These are phyloP conservation scores for Coelastrella sp. DNA, from an alignment of 139 green algal genomes.

Conservation along the genomic window DNA sequence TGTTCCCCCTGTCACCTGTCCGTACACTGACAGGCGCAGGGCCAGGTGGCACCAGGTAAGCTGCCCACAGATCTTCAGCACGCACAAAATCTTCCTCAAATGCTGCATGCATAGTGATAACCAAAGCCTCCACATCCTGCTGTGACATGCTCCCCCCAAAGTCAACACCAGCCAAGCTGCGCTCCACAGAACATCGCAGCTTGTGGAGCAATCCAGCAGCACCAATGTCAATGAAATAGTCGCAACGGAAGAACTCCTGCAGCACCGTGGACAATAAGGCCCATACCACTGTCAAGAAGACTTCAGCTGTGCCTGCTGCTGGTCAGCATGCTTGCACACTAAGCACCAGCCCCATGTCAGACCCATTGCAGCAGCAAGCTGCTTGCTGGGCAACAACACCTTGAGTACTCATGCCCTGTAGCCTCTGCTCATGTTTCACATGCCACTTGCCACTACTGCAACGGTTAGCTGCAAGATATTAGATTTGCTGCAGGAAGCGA, in stretches of 20 bases:
- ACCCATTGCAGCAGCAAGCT: too few species aligned
- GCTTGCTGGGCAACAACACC: too few species aligned
- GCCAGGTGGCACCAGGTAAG: constrained; percentile 45
- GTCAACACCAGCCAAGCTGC: constrained; percentile 25
- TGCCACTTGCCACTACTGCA: too few species aligned
- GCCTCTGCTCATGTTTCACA: too few species aligned
- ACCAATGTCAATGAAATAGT: constrained; percentile 50
- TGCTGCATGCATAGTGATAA: constrained; percentile 35
- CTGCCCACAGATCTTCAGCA: constrained; percentile 37
- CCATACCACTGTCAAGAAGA: too few species aligned
- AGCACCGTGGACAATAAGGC: not conserved
- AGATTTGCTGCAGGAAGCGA: not conserved
- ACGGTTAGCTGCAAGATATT: too few species aligned
- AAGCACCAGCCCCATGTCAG: too few species aligned
- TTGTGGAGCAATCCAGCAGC: constrained; percentile 43
- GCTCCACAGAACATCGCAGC: constrained; percentile 36
- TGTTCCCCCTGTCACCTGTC: not conserved
- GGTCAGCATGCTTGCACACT: too few species aligned
- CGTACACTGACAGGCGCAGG: not conserved
- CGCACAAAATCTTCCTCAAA: constrained; percentile 45
- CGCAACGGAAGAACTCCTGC: constrained; percentile 52
- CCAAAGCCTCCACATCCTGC: constrained; percentile 41
- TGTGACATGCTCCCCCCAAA: constrained; percentile 20
- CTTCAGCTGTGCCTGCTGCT: too few species aligned
- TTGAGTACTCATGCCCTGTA: too few species aligned